Conservation (phyloP, 2,329 filamentous ascomycete genomes). For the Fusarium praegraminearum region DNA sequence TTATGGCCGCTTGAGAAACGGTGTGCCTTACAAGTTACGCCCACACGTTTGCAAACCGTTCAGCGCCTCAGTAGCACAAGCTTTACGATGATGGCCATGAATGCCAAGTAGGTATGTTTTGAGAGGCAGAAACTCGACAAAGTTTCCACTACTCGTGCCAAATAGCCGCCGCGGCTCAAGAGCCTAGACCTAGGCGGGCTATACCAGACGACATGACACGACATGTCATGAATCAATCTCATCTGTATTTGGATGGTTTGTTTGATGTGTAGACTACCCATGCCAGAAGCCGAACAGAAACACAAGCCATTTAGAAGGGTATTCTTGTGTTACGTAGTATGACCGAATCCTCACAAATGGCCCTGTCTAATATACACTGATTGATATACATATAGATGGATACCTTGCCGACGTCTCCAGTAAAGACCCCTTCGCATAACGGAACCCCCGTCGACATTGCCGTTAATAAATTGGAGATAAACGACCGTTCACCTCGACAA, state of each 20-base stretch:
- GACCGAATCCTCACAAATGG: neutral
- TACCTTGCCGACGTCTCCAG: neutral
- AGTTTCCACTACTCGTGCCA: conserved; percentile 30
- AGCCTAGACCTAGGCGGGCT: conserved; percentile 17
- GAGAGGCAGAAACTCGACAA: conserved; percentile 4
- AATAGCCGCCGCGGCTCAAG: conserved; percentile 27
- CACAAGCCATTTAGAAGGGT: neutral
- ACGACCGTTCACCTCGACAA: conserved; percentile 17
- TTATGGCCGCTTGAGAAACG: neutral
- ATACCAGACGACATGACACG: conserved; percentile 21
- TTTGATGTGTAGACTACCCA: neutral
- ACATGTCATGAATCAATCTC: conserved; percentile 10
- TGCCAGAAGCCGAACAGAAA: neutral
- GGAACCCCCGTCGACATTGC: conserved; percentile 12
- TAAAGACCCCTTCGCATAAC: conserved; percentile 11
- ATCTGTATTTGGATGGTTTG: neutral
- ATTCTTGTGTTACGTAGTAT: neutral
- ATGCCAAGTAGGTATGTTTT: conserved; percentile 10
- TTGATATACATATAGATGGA: neutral
- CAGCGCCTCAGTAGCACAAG: conserved; percentile 10
- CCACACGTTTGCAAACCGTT: neutral
- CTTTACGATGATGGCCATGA: conserved; percentile 13
- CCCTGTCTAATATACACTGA: neutral
- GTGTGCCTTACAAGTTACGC: neutral
- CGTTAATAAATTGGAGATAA: conserved; percentile 19